Evolutionary conservation across 2,329 filamentous ascomycete genomes (phyloP).

Genomic region (Elsinoe australis): DNA sequence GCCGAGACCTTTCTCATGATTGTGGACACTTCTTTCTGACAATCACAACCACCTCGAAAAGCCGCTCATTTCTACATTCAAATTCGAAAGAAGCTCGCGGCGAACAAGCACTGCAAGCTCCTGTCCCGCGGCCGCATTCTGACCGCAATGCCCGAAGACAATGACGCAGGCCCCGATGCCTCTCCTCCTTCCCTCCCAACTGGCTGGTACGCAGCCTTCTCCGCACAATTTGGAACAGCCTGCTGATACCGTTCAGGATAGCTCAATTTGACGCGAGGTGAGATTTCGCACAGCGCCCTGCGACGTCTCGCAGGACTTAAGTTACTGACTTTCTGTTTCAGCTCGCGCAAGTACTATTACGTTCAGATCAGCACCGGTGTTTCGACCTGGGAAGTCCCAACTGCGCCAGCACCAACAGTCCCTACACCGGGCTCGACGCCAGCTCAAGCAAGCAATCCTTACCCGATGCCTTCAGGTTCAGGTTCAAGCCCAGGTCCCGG

Average conservation of each 20-base stretch:
- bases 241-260: slow-evolving; percentile 28
- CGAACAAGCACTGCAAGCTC: too few relatives aligned
- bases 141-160: slow-evolving; percentile 26
- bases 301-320: too few relatives aligned
- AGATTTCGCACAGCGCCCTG: too few relatives aligned
- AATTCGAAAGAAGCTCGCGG: too few relatives aligned
- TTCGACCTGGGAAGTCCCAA: slow-evolving; percentile 36
- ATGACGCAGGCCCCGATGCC: slow-evolving; percentile 33
- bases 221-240: slow-evolving; percentile 31
- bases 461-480: slow-evolving; percentile 25
- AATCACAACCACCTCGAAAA: too few relatives aligned
- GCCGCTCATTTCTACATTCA: too few relatives aligned
- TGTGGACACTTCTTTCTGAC: too few relatives aligned
- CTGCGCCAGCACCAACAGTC: slow-evolving; percentile 33
- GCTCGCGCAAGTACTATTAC: slow-evolving; percentile 37
- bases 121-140: too few relatives aligned
- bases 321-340: slow-evolving; percentile 19
- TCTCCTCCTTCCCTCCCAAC: slow-evolving; percentile 33
- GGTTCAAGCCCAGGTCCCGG: slow-evolving; percentile 18
- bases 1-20: slow-evolving; percentile 1
- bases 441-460: slow-evolving; percentile 30
- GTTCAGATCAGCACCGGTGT: slow-evolving; percentile 37
- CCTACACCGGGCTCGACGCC: slow-evolving; percentile 34
- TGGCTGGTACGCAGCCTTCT: slow-evolving; percentile 35
- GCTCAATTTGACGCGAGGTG: slow-evolving; percentile 37